Percentiles rank a stretch among this genome's conserved stretches.
Evolutionary conservation across 2,329 filamentous ascomycete genomes (phyloP).

Genomic region (Cladosporium austrohemisphaericum): DNA sequence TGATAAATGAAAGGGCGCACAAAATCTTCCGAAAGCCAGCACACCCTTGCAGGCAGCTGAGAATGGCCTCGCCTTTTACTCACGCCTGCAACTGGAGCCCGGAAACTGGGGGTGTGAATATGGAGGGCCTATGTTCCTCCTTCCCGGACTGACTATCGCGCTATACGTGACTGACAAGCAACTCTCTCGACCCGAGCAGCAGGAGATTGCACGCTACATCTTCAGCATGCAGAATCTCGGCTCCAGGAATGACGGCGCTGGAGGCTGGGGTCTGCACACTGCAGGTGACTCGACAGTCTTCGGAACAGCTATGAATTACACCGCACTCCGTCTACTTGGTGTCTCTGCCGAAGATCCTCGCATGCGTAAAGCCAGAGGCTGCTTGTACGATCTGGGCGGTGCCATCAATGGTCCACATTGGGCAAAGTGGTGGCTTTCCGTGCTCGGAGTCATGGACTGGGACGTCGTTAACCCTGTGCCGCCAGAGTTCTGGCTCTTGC

Average conservation of each 20-base stretch:
- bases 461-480: constrained; percentile 92
- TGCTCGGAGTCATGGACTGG: constrained; percentile 80
- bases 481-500: constrained; percentile 74
- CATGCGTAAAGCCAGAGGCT: constrained; percentile 79
- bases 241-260: constrained; percentile 62
- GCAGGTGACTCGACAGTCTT: constrained; percentile 91
- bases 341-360: constrained; percentile 77
- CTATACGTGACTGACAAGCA: constrained; percentile 89
- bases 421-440: constrained; percentile 92
- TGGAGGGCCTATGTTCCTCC: constrained; percentile 92
- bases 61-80: constrained; percentile 86
- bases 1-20: constrained; percentile 58
- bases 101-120: constrained; percentile 98
- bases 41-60: constrained; percentile 71
- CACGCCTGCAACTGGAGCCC: constrained; percentile 78
- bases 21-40: constrained; percentile 64
- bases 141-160: constrained; percentile 78
- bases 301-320: constrained; percentile 86
- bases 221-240: constrained; percentile 69
- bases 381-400: constrained; percentile 80
- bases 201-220: constrained; percentile 89
- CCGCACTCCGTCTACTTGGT: constrained; percentile 72
- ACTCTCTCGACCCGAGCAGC: constrained; percentile 73
- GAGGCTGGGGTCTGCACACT: constrained; percentile 96
- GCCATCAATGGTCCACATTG: constrained; percentile 83